Base-by-base conservation (phyloP, 352 stramenopile species). In the Stephanocyclus meneghinianus region DNA sequence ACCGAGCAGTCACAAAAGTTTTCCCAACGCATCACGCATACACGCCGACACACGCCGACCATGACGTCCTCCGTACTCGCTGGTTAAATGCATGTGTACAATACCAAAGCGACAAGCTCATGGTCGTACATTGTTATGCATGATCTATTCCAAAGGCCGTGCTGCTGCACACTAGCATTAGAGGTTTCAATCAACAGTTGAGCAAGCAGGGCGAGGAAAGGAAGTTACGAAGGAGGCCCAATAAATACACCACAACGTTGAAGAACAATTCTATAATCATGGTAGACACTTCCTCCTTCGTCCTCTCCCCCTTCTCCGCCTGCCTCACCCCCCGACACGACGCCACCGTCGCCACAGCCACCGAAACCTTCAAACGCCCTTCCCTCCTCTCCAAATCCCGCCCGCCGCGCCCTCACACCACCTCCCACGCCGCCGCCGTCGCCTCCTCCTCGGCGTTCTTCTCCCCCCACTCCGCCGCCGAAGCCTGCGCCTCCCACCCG, bases 221-320 rank as follows among this genome's bases (percentile, higher is more conserved):
- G 35, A 40, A 40, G 7, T 40, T 40, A 40, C 3, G 4, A 40
- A 40, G 7, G 35, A 8, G 35, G 21, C 21, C 21, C 21, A 26
- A 26, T 26, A 26, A 40, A 40, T 8, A 40, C 35, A 40, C 35
- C 35, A 40, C 4, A 40, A 8, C 35, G 3, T 9, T 40, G 21
- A 30, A 2, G 37, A 62, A 62, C 29, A 62, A 16, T 44, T 13
- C 10, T 44, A 62, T 62, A 62, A 16, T 32, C 9, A 62, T 62
- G 53, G 53, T 62, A 26, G 53, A 26, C 35, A 40, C 35, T 15
- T 44, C 53, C 53, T 62, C 45, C 45, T 53, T 21, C 45, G 3
- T 6, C 45, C 45, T 53, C n/a, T 60, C 57, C 56, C 35, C 56
- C 9, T 65, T 65, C 57, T 44, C 44, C 37, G 42, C 40, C 8